A percentile compares a stretch with the other conserved stretches of the same genome.
These are phyloP conservation scores for Litsea cubeba DNA, from an alignment of 164 flowering plant genomes.

Conservation along the genomic window DNA sequence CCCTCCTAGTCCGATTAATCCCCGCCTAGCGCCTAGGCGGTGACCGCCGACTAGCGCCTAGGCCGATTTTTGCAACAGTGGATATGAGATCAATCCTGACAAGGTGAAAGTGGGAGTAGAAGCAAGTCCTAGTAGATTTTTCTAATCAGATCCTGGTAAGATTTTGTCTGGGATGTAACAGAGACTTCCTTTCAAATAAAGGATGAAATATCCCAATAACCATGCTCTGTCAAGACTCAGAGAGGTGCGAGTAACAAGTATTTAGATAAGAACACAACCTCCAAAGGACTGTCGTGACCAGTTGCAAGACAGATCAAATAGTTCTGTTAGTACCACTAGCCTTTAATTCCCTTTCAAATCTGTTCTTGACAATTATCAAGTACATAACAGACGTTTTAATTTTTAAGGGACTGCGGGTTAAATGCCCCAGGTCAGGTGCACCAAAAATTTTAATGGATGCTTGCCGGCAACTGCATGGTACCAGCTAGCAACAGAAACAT, in stretches of 20 bases:
- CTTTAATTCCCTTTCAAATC: neutral
- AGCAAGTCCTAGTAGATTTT: neutral
- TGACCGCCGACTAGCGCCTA: too few species aligned
- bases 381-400: neutral
- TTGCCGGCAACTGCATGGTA: neutral
- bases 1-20: too few species aligned
- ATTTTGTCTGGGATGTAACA: neutral
- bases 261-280: neutral
- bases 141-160: neutral
- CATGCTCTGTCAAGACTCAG: neutral
- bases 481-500: neutral
- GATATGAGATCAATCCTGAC: too few species aligned
- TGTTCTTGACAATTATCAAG: neutral
- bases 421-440: neutral
- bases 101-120: neutral
- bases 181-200: neutral
- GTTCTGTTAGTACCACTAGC: neutral
- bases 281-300: neutral
- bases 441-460: neutral
- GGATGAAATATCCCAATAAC: neutral
- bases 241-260: neutral
- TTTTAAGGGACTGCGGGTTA: neutral
- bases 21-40: too few species aligned
- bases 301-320: neutral
- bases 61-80: too few species aligned